Base-by-base conservation (phyloP, 345 rosid genomes). In the Stellera chamaejasme region DNA sequence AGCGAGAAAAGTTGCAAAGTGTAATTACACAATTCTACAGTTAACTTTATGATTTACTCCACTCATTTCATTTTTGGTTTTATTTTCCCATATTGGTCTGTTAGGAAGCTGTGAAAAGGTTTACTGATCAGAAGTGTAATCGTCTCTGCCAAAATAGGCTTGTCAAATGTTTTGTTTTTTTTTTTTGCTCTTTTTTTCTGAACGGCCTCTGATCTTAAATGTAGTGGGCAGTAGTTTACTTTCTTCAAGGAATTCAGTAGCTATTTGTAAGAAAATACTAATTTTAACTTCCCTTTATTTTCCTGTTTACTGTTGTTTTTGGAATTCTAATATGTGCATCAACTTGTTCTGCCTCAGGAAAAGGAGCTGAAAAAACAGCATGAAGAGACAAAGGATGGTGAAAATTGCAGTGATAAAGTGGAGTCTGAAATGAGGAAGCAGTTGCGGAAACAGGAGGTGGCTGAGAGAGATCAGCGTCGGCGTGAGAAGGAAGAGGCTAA, bases 401-500 rank as follows among this genome's bases (percentile, higher is more conserved):
- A 82, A 62, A 78, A 59, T 60, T 72, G 76, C 43, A 76, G 76
- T 68, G 83, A 79, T 43, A 93, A 79, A 54, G 91, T 77, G 61
- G 90, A 80, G 59, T 50, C 58, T 48, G 98, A 91, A 71, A 64
- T 74, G 55, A 76, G 68, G 66, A 88, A 76, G 60, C 82, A 76
- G 43, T 44, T 70, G 23, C 79, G 68, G 62, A 93, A 82, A 74
- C 85, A 84, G 73, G 94, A 84, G 60, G 97, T 82, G 66, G 78
- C 77, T 53, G 87, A 87, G 63, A 87, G 62, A 68, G 94, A 82
- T 48, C 82, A 82, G 52, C 79, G 78, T 13, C 84, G 88, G 43
- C 69, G 65, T 43, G 88, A 80, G 76, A 93, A 71, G 73, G 97
- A 93, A 77, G 83, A 79, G 65, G 77, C 82, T 50, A 83, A 84